Evolutionary conservation across 495 filamentous ascomycete species (phyloP), one percentile per base, ranked within the genome.

Genomic region (Daldinia loculata): DNA sequence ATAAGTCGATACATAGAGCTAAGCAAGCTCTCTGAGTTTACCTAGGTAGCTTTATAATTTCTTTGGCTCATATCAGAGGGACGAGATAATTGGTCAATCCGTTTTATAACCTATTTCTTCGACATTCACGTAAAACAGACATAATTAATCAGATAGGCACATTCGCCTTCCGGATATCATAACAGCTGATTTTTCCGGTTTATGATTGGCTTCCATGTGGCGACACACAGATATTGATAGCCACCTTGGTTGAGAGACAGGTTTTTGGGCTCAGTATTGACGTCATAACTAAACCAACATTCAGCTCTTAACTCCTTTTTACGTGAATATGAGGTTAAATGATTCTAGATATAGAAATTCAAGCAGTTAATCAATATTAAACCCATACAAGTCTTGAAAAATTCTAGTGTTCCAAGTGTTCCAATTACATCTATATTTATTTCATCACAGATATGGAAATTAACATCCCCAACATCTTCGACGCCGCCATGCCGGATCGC

Each of bases 381-480:
- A 48, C 0, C 4, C 43, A 24, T 48, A 48, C 19, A 48, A 24
- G 17, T 5, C 19, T 11, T 12, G 8, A 24, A 9, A 48, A 48
- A 24, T 24, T 4, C 3, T 6, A 48, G 19, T 48, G 43, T 48
- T 22, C 19, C 43, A 22, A 48, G 19, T 48, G 43, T 48, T 22
- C 19, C 43, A 22, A 48, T 24, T 22, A 24, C 43, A 24, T 24
- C 17, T 48, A 3, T 1, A 6, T 48, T 48, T 48, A 24, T 48
- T 24, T 2, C 9, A 48, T 24, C 8, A 48, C 3, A 9, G 34
- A 43, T 45, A 80, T 81, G 79, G 77, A 78, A 62, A 71, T 81
- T 43, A 74, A 79, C 63, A 19, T 79, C 22, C 74, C 78, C 8
- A 61, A 74, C 7, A 63, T 81, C 22, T 62, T 81, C 59, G 64